A percentile compares a stretch with the other conserved stretches of the same genome.
Conservation (phyloP, 163 green algal genomes). For the Scenedesmus sp. region DNA sequence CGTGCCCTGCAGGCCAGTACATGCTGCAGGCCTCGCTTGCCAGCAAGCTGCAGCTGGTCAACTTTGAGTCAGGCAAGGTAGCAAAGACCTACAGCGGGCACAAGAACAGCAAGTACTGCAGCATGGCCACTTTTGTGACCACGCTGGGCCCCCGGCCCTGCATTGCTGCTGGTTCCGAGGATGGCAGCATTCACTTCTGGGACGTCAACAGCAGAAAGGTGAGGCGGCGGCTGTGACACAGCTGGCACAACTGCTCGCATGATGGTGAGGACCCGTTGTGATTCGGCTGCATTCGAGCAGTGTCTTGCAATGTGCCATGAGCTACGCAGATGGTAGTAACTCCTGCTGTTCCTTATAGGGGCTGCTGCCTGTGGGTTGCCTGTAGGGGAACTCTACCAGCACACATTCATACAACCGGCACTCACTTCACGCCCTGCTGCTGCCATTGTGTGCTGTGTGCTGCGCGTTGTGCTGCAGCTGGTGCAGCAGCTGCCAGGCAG, state of each 20-base stretch:
- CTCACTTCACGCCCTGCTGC: background rate
- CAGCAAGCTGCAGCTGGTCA: constrained; percentile 81
- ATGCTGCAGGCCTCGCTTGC: constrained; percentile 85
- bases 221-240: background rate
- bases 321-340: too few relatives aligned
- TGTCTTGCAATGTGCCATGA: too few relatives aligned
- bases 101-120: constrained; percentile 80
- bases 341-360: too few relatives aligned
- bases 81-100: constrained; percentile 80
- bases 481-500: constrained; percentile 24
- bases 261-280: background rate
- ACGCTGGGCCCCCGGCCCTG: background rate
- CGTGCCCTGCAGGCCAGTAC: constrained; percentile 60
- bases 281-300: background rate
- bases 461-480: constrained; percentile 1
- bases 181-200: constrained; percentile 42
- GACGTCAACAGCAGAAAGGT: constrained; percentile 50
- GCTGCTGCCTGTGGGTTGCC: too few relatives aligned
- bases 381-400: background rate
- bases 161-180: constrained; percentile 34
- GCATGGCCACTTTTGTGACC: constrained; percentile 26
- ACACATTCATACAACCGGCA: background rate
- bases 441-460: background rate
- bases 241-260: background rate
- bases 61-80: constrained; percentile 74